phyloP scores from a whole-genome alignment of 345 rosid species.

The Salix purpurea region DNA sequence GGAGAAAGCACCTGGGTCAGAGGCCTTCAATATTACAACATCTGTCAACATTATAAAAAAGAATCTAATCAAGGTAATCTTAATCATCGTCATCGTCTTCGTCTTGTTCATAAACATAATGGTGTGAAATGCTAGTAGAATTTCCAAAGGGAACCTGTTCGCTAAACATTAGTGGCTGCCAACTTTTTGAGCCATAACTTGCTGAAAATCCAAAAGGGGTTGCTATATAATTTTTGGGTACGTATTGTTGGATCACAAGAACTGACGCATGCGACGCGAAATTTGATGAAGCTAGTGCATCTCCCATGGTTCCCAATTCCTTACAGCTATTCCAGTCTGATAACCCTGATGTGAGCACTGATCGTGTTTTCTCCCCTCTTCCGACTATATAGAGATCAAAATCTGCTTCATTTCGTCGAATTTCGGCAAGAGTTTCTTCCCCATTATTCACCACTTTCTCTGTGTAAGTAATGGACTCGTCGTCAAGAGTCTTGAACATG shows the following conservation, averaged over 20 bases:
- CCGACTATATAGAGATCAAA: constrained; percentile 6
- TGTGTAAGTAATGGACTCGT: neutral
- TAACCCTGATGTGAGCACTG: neutral
- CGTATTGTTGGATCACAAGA: constrained; percentile 6
- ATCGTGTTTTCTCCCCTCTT: neutral
- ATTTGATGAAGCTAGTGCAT: neutral
- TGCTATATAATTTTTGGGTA: neutral
- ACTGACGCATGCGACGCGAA: neutral
- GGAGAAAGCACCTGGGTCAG: too few relatives aligned
- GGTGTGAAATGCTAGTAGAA: too few relatives aligned
- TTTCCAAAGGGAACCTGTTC: too few relatives aligned
- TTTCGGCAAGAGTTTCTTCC: neutral
- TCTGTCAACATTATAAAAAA: too few relatives aligned
- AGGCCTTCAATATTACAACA: too few relatives aligned
- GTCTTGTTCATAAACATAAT: too few relatives aligned
- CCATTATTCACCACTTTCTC: constrained; percentile 3
- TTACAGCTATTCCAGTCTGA: constrained; percentile 2
- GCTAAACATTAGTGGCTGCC: too few relatives aligned
- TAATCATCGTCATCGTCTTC: too few relatives aligned
- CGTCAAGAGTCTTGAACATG: neutral
- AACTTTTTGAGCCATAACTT: too few relatives aligned
- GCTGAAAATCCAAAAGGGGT: neutral
- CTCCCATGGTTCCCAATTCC: constrained; percentile 6
- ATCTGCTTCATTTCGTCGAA: neutral
- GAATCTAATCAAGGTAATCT: too few relatives aligned